Evolutionary conservation across 2,329 filamentous ascomycete species (phyloP).

Genomic region (Nigrospora sphaerica): DNA sequence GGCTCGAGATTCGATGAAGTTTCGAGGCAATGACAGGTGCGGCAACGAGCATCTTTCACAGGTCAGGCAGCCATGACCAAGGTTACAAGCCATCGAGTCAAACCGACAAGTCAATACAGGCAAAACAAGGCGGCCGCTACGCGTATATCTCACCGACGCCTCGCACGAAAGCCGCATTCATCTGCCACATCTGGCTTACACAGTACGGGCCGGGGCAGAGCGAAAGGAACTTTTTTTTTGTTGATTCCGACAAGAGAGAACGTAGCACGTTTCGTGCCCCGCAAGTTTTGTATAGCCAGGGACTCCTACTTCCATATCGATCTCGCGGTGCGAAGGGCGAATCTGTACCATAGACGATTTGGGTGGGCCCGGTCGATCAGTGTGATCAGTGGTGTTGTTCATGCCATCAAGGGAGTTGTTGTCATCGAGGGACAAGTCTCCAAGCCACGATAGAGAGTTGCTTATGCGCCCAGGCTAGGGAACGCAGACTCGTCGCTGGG

Average conservation of each 20-base stretch:
- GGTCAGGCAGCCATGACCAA: too few relatives aligned
- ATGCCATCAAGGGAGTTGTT: slow-evolving; percentile 8
- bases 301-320: not conserved
- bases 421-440: slow-evolving; percentile 9
- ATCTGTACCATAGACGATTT: not conserved
- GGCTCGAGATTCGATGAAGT: too few relatives aligned
- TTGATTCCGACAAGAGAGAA: not conserved
- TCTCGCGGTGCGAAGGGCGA: not conserved
- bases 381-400: slow-evolving; percentile 2
- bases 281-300: not conserved
- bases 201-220: not conserved
- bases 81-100: too few relatives aligned
- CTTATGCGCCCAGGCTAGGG: slow-evolving; percentile 52
- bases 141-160: too few relatives aligned
- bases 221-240: slow-evolving; percentile 1
- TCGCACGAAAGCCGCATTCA: too few relatives aligned
- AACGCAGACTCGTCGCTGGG: slow-evolving; percentile 51
- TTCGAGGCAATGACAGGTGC: too few relatives aligned
- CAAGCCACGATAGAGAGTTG: slow-evolving; percentile 6
- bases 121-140: too few relatives aligned
- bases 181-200: too few relatives aligned
- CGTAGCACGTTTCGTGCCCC: not conserved
- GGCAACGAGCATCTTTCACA: too few relatives aligned
- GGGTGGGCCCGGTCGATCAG: slow-evolving; percentile 2
- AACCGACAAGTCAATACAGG: too few relatives aligned